Evolutionary conservation across 805 yeast genomes (phyloP), one percentile per base, ranked within the genome.

Genomic region (Candida parachauliodes): DNA sequence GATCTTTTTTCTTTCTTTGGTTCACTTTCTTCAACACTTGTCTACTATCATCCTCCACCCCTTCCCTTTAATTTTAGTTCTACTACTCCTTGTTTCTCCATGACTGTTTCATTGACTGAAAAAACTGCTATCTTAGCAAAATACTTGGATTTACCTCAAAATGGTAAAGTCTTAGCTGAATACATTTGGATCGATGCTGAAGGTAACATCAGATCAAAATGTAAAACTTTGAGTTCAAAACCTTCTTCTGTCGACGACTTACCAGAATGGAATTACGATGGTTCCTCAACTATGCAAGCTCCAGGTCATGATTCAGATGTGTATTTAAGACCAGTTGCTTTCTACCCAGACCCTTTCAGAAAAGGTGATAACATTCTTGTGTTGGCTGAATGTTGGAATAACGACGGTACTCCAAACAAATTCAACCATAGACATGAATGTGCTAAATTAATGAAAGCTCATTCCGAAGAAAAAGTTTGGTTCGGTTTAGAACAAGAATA

Each of bases 221-320:
- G 96, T 70, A 85, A 82, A 68, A 93, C 98, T 41, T 72, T 93
- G 49, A 57, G 55, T 55, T 77, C 79, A 68, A 74, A 68, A 57
- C 83, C 93, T 39, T 58, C 77, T 32, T 72, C 83, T 25, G 70
- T 88, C 38, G 91, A 84, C 45, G 95, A 93, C 59, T 76, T 93
- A 54, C 97, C 98, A 51, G 96, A 91, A 70, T 93, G 98, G 98
- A 93, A 93, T 77, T 93, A 93, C 57, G 98, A 93, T 65, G 98
- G 98, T 68, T 89, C 98, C 30, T 89, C 98, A 23, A 93, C 98
- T 37, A 88, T 84, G 52, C 98, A 93, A 75, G 98, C 98, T 40
- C 97, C 97, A 56, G 98, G 98, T 53, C 81, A 85, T 66, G 89
- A 93, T 73, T 88, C 97, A 31, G 98, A 93, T 63, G 79, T 93